Evolutionary conservation across 768 basidiomycete genomes (phyloP).

Genomic region (Leucocoprinus sp.): DNA sequence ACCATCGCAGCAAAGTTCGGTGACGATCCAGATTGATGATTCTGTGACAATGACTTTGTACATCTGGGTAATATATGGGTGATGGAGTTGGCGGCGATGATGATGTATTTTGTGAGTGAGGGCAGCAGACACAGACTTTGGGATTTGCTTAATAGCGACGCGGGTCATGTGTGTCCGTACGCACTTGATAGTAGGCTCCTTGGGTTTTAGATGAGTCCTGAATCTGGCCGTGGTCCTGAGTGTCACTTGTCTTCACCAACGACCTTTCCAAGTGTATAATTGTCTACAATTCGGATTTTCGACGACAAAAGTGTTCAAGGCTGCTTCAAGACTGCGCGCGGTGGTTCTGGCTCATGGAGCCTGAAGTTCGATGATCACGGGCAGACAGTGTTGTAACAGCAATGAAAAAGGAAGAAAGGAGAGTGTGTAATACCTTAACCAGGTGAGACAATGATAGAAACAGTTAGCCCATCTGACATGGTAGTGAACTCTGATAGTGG

Average conservation of each 20-base stretch:
- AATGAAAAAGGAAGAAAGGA: conserved; percentile 23
- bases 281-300: conserved; percentile 87
- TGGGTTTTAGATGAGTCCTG: conserved; percentile 11
- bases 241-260: conserved; percentile 81
- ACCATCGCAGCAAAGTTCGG: conserved; percentile 93
- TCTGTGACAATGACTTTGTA: conserved; percentile 99
- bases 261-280: conserved; percentile 88
- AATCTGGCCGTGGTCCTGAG: background rate
- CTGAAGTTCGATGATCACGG: conserved; percentile 51
- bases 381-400: conserved; percentile 38
- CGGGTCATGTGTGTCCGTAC: conserved; percentile 89
- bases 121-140: conserved; percentile 84
- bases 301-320: conserved; percentile 93
- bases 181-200: conserved; percentile 96
- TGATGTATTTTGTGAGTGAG: conserved; percentile 98
- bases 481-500: conserved; percentile 10
- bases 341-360: conserved; percentile 63
- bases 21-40: conserved; percentile 91
- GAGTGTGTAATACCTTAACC: conserved; percentile 28
- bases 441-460: background rate
- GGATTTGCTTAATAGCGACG: conserved; percentile 97
- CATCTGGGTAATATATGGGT: conserved; percentile 91
- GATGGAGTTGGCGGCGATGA: conserved; percentile 93
- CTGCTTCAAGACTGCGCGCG: conserved; percentile 88
- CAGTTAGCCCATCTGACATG: conserved; percentile 1